phyloP scores from a whole-genome alignment of 768 basidiomycete genomes.

The Macrocybe gigantea region DNA sequence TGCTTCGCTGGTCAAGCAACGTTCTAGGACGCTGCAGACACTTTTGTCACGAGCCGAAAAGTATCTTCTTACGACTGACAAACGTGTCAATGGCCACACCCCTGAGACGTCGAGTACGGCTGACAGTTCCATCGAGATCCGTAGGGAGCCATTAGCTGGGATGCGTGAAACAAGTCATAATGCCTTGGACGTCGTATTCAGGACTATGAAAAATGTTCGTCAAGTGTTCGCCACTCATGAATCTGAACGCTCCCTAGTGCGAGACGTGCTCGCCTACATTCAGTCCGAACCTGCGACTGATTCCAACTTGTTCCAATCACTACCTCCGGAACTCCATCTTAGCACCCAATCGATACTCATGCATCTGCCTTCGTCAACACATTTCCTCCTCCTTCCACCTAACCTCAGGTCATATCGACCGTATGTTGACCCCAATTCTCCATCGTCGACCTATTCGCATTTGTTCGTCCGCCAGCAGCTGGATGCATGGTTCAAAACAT shows the following conservation, averaged over 20 bases:
- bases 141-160: slow-evolving; percentile 36
- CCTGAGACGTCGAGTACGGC: slow-evolving; percentile 12
- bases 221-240: slow-evolving; percentile 44
- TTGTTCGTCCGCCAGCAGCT: slow-evolving; percentile 40
- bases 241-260: slow-evolving; percentile 41
- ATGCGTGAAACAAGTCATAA: slow-evolving; percentile 49
- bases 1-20: slow-evolving; percentile 64
- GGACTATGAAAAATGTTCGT: slow-evolving; percentile 53
- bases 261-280: slow-evolving; percentile 52
- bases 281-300: slow-evolving; percentile 40
- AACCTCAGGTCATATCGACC: slow-evolving; percentile 77
- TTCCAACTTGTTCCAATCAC: slow-evolving; percentile 10
- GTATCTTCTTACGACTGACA: slow-evolving; percentile 5
- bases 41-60: slow-evolving; percentile 29
- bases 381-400: slow-evolving; percentile 70
- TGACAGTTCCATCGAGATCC: slow-evolving; percentile 12
- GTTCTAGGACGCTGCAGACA: slow-evolving; percentile 50
- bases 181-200: slow-evolving; percentile 48
- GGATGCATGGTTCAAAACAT: slow-evolving; percentile 58
- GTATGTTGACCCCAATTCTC: slow-evolving; percentile 68
- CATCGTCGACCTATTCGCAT: slow-evolving; percentile 45
- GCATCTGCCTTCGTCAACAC: slow-evolving; percentile 76
- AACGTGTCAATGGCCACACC: slow-evolving; percentile 28
- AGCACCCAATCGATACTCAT: slow-evolving; percentile 65
- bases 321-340: slow-evolving; percentile 51